Evolutionary conservation across 2,329 filamentous ascomycete genomes (phyloP).

Genomic region (Fusarium sp.): DNA sequence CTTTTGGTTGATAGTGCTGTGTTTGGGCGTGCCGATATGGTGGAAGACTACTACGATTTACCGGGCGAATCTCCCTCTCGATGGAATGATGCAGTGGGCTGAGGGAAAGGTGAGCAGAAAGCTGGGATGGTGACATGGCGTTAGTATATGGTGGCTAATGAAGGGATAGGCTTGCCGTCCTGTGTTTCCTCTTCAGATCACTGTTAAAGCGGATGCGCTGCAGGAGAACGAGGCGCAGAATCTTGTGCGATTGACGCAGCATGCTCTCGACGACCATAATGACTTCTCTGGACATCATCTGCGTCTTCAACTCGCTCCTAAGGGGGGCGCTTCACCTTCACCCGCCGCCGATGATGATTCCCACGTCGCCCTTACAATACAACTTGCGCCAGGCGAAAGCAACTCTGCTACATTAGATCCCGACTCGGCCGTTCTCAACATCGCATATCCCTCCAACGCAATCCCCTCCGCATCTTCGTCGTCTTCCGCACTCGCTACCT

Average conservation of each 20-base stretch:
- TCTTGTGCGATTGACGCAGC: constrained; percentile 82
- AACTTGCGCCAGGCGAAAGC: constrained; percentile 71
- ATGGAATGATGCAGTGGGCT: constrained; percentile 90
- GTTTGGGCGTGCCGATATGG: constrained; percentile 92
- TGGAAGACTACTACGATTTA: constrained; percentile 95
- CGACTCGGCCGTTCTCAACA: constrained; percentile 76
- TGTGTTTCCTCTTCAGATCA: constrained; percentile 86
- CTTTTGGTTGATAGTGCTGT: constrained; percentile 88
- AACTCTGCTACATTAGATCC: constrained; percentile 72
- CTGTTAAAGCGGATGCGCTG: constrained; percentile 75
- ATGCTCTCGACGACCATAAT: constrained; percentile 85
- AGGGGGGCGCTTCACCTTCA: constrained; percentile 27
- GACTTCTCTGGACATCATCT: constrained; percentile 88
- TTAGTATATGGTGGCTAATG: constrained; percentile 1
- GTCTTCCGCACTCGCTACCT: constrained; percentile 78
- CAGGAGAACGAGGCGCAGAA: constrained; percentile 74
- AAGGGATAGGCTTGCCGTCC: constrained; percentile 79
- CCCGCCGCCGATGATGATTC: constrained; percentile 52
- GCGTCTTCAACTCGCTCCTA: constrained; percentile 55
- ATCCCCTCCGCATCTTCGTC: constrained; percentile 73
- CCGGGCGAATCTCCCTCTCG: constrained; percentile 82
- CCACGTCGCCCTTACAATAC: constrained; percentile 73
- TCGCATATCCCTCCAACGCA: constrained; percentile 78
- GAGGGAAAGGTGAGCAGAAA: constrained; percentile 75
- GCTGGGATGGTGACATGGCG: fast-evolving